Evolutionary conservation across 148 eudicot species (phyloP), one percentile per base, ranked within the genome.

Genomic region (Rhododendron mucronatum): DNA sequence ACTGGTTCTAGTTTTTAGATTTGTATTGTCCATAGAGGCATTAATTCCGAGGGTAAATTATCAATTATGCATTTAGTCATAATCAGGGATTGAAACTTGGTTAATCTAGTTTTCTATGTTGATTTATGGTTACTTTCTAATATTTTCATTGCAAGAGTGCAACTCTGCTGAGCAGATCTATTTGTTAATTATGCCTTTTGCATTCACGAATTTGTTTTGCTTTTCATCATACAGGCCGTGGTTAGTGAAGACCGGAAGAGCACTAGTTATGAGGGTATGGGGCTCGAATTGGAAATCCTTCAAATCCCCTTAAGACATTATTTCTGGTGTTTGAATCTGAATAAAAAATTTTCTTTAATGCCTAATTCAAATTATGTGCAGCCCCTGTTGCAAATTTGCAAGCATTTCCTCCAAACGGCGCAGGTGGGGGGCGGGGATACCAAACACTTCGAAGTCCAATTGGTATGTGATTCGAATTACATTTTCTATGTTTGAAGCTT

Each of bases 321-420:
- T 75, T 39, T 5, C 5, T 78, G 83, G 65, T 75, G 47, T 18
- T 26, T 48, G 45, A 18, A 84, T 53, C 81, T 88, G 45, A 80
- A 73, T 88, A 13, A 2, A 13, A 35, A 35, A 16, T 13, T 45
- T 84, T 85, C 51, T 55, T 80, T 53, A 82, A 20, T 82, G 78
- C 35, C 1, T 23, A 35, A 55, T 80, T 84, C 81, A 61, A 84
- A 33, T 86, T 83, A 7, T 74, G 26, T 93, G 94, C 91, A 97
- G 99, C 86, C 82, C 90, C 99, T 69, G 89, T 87, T 69, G 98
- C 95, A 39, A 94, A 91, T 91, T 71, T 93, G 85, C 98, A 94
- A 84, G 91, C 78, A 47, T 93, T 93, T 90, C 98, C 98, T 76
- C 97, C 95, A 18, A 91, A 91, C 71, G 89, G 92, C 79, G 90